Evolutionary conservation across 148 eudicot genomes (phyloP).

Genomic region (Diospyros lotus): DNA sequence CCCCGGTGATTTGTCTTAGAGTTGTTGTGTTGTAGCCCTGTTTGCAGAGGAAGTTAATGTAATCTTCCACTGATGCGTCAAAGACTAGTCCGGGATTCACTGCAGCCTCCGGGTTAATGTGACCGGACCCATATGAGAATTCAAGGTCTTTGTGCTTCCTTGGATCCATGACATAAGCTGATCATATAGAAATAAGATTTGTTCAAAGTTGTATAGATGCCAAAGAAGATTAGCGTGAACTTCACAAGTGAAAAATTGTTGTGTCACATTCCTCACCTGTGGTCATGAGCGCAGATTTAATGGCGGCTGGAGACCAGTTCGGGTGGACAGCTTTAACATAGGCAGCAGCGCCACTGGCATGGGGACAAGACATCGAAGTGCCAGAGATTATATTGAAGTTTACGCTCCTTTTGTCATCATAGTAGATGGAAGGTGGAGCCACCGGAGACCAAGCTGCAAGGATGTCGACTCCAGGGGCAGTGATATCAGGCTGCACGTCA

Average conservation of each 20-base stretch:
- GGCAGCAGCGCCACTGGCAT: conserved; percentile 13
- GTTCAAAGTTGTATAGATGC: too few relatives aligned
- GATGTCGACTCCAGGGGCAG: conserved; percentile 10
- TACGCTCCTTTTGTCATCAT: background rate
- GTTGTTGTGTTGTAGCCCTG: conserved; percentile 5
- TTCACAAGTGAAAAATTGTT: background rate
- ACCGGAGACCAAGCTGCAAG: conserved; percentile 3
- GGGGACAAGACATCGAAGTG: conserved; percentile 20
- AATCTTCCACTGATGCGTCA: conserved; percentile 7
- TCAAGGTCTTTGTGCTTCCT: conserved; percentile 7
- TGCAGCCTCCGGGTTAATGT: conserved; percentile 5
- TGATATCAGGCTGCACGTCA: conserved; percentile 11
- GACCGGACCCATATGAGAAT: conserved; percentile 8
- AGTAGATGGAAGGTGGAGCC: background rate
- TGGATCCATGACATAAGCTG: conserved; percentile 3
- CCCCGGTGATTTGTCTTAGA: conserved; percentile 5
- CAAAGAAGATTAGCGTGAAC: background rate
- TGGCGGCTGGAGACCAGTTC: conserved; percentile 16
- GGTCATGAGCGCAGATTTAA: conserved; percentile 16
- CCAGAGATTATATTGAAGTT: conserved; percentile 15
- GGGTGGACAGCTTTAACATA: conserved; percentile 15
- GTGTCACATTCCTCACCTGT: background rate
- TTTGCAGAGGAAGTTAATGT: conserved; percentile 7
- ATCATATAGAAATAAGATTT: background rate
- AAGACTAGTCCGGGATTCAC: conserved; percentile 10